Evolutionary conservation across 352 stramenopile species (phyloP).

Genomic region (Globisporangium viniferum): DNA sequence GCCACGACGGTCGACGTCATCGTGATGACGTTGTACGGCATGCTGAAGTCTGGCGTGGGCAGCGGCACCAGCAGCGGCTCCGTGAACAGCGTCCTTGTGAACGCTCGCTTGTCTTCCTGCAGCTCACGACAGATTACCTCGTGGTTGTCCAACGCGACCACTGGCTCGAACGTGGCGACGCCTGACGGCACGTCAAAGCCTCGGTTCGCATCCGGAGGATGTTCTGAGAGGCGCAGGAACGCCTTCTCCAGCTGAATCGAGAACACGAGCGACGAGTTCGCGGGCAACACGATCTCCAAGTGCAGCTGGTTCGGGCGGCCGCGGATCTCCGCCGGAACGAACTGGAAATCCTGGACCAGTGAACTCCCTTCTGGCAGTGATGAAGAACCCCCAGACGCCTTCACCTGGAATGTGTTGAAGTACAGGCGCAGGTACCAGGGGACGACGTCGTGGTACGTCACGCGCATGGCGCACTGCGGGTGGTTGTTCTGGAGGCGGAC

Average conservation of each 20-base stretch:
- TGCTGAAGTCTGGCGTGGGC: slow-evolving; percentile 87
- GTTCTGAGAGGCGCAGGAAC: slow-evolving; percentile 78
- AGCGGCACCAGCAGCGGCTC: slow-evolving; percentile 80
- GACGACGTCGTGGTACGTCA: slow-evolving; percentile 71
- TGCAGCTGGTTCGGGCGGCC: slow-evolving; percentile 56
- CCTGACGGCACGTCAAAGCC: slow-evolving; percentile 79
- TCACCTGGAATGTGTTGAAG: slow-evolving; percentile 60
- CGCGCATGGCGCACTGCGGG: slow-evolving; percentile 38
- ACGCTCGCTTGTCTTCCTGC: background rate
- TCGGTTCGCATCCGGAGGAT: slow-evolving; percentile 83
- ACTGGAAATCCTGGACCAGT: slow-evolving; percentile 32
- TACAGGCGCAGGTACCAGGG: slow-evolving; percentile 83
- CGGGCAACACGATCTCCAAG: slow-evolving; percentile 47
- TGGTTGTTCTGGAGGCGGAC: slow-evolving; percentile 66
- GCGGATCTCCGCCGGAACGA: slow-evolving; percentile 58
- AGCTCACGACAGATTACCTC: slow-evolving; percentile 15
- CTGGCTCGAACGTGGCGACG: slow-evolving; percentile 42
- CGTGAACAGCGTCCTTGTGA: slow-evolving; percentile 56
- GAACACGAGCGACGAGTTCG: slow-evolving; percentile 52
- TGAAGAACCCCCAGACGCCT: slow-evolving; percentile 5
- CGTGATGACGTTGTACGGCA: slow-evolving; percentile 91
- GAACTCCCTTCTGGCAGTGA: slow-evolving; percentile 2
- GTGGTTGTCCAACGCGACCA: background rate
- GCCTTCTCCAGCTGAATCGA: slow-evolving; percentile 79
- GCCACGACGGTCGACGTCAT: slow-evolving; percentile 87